Evolutionary conservation across 495 filamentous ascomycete species (phyloP).

Genomic region (Filosporella fistucella): DNA sequence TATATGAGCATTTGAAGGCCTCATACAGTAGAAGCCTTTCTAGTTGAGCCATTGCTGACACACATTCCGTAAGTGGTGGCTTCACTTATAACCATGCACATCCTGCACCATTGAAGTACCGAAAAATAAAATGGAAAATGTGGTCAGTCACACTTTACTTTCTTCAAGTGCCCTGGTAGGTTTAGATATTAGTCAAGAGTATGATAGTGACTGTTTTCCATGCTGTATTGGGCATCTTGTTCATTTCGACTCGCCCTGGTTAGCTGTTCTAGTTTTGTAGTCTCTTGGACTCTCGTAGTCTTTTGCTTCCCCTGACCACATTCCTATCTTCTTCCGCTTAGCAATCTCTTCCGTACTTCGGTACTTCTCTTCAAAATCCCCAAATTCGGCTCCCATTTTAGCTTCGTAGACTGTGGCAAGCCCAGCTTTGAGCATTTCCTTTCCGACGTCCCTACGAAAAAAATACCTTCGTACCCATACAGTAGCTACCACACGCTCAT

Average conservation of each 20-base stretch:
- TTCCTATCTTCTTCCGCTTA: constrained; percentile 61
- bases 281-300: constrained; percentile 76
- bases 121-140: no score
- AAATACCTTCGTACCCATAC: constrained; percentile 67
- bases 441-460: constrained; percentile 72
- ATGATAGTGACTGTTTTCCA: neutral
- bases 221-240: neutral
- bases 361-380: constrained; percentile 59
- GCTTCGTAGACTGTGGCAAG: constrained; percentile 90
- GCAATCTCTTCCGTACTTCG: constrained; percentile 67
- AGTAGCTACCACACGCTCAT: constrained; percentile 82
- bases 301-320: constrained; percentile 61
- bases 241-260: constrained; percentile 32
- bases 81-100: no score
- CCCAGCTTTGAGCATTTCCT: constrained; percentile 81
- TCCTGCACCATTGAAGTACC: no score
- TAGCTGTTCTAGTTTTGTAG: constrained; percentile 69
- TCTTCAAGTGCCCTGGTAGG: no score
- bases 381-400: constrained; percentile 84
- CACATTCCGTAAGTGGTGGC: no score
- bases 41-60: no score
- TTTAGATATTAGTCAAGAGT: no score
- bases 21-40: no score
- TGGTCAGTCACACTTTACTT: no score
- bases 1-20: no score